Base-by-base conservation (phyloP, 108 stramenopile species). In the Skeletonema tropicum region DNA sequence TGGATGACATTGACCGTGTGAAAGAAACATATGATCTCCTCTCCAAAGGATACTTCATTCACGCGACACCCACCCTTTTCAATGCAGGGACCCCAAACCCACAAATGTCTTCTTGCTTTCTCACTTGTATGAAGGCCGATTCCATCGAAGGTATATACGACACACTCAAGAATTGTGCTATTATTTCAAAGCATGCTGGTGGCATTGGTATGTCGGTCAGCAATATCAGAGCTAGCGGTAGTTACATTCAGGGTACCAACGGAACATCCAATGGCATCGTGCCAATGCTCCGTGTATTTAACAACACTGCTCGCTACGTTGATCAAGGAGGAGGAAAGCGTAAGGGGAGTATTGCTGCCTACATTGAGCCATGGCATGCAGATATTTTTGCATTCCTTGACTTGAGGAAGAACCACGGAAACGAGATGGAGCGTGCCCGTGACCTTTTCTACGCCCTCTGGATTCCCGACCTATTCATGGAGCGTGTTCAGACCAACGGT, bases 241-340 rank as follows among this genome's bases (percentile, higher is more conserved):
- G 91, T 60, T 98, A 98, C 92, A 98, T 99, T 74, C 89, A 94
- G 8, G 99, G 99, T 31, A 99, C 99, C 64, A 97, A 98, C 74
- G 99, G 99, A 46, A 89, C 96, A 52, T 97, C 95, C 64, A 99
- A 99, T 68, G 99, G 99, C 33, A 97, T 99, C 71, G 98, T 99
- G 29, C 99, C 99, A 71, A 99, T 99, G 99, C 90, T 99, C 21
- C 95, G 99, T 33, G 99, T 99, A 46, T 99, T 97, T 82, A 96
- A 98, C 92, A 97, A 97, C 82, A 99, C 99, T 26, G 98, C 98
- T 4, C 90, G 98, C 33, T 99, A 98, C 83, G 97, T 97, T 59
- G 96, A 99, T 75, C 99, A 99, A 84, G 99, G 99, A 48, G 99
- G 99, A n/a, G 98, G 98, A 79, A 99, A 99, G 92, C 86, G 99